Evolutionary conservation across 2,329 filamentous ascomycete species (phyloP).

Genomic region (Aschersonia sp.): DNA sequence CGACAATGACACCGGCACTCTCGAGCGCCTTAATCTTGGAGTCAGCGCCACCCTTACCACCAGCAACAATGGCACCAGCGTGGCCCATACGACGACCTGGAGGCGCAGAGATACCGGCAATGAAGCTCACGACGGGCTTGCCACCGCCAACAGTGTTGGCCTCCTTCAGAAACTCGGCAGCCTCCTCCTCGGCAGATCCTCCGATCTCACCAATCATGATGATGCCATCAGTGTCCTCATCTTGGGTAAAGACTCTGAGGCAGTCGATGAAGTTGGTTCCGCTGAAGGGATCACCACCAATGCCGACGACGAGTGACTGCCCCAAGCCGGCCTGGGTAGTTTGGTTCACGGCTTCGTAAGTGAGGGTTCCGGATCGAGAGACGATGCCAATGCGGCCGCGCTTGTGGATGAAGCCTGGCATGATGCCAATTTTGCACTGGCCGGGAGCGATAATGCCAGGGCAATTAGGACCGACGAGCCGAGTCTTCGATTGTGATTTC

Average conservation of each 20-base stretch:
- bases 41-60: slow-evolving; percentile 94
- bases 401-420: slow-evolving; percentile 99
- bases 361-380: slow-evolving; percentile 92
- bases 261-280: slow-evolving; percentile 99
- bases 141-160: slow-evolving; percentile 73
- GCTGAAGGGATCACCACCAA: slow-evolving; percentile 96
- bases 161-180: slow-evolving; percentile 84
- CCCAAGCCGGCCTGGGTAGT: slow-evolving; percentile 93
- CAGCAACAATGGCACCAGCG: slow-evolving; percentile 93
- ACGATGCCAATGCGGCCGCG: slow-evolving; percentile 97
- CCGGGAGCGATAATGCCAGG: slow-evolving; percentile 89
- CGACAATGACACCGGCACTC: slow-evolving; percentile 52
- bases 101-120: slow-evolving; percentile 93
- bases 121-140: slow-evolving; percentile 97
- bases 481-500: slow-evolving; percentile 94
- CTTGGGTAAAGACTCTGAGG: slow-evolving; percentile 89
- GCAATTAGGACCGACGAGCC: slow-evolving; percentile 94
- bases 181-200: slow-evolving; percentile 93
- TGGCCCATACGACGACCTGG: slow-evolving; percentile 97
- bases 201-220: slow-evolving; percentile 99
- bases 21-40: slow-evolving; percentile 95
- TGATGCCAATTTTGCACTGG: slow-evolving; percentile 99
- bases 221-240: slow-evolving; percentile 94
- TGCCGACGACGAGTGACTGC: slow-evolving; percentile 95
- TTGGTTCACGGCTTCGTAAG: slow-evolving; percentile 99